phyloP scores from a whole-genome alignment of 352 stramenopile genomes.

The Globisporangium nagaii region DNA sequence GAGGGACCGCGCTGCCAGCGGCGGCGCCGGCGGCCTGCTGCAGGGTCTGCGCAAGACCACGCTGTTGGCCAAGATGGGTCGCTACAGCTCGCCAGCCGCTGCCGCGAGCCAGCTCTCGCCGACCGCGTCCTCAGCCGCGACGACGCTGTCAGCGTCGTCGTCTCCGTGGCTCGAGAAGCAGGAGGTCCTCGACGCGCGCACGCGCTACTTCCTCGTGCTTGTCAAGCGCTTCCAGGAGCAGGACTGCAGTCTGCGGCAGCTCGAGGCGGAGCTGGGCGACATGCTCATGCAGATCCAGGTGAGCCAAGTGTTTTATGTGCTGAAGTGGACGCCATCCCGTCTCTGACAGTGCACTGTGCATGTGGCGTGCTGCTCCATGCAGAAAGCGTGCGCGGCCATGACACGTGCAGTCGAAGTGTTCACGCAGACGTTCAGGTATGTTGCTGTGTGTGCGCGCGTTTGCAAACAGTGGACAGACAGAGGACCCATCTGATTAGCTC shows the following conservation, averaged over 20 bases:
- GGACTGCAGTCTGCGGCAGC: constrained; percentile 32
- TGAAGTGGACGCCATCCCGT: too few relatives aligned
- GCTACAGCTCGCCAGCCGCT: constrained; percentile 18
- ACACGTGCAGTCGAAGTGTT: constrained; percentile 48
- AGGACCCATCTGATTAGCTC: too few relatives aligned
- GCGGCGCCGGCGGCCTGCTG: constrained; percentile 24
- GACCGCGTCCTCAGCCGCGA: background rate
- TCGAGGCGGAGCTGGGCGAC: constrained; percentile 38
- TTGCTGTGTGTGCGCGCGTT: too few relatives aligned
- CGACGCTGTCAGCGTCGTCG: constrained; percentile 11
- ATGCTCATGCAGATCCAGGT: constrained; percentile 65
- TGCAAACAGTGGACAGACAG: too few relatives aligned
- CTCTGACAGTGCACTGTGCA: too few relatives aligned
- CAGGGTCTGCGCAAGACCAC: constrained; percentile 64
- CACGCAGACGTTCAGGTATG: constrained; percentile 41
- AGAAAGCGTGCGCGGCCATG: constrained; percentile 40
- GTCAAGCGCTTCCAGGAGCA: constrained; percentile 53
- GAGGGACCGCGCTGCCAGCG: background rate
- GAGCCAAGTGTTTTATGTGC: background rate
- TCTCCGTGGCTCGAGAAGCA: constrained; percentile 23
- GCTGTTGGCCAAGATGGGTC: constrained; percentile 46
- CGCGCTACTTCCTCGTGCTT: constrained; percentile 16
- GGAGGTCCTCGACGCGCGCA: constrained; percentile 4
- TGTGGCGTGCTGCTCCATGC: background rate
- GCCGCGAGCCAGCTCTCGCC: constrained; percentile 3